Evolutionary conservation across 2,329 filamentous ascomycete species (phyloP), one percentile per base, ranked within the genome.

Genomic region (Colletotrichum cordylinicola): DNA sequence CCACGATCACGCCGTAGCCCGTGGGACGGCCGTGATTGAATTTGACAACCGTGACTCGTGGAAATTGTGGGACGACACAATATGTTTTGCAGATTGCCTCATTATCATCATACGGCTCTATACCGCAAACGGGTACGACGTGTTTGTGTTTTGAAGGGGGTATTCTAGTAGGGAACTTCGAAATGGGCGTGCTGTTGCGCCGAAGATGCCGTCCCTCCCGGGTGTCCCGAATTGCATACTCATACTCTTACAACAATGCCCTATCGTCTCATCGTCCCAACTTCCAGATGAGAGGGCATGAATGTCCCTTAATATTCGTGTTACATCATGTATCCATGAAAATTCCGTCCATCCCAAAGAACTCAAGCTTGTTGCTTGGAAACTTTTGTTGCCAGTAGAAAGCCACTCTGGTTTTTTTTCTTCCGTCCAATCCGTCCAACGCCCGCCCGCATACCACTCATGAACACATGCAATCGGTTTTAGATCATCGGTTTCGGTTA

Each of bases 401-500:
- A 16, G 6, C 43, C 43, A 52, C 43, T 52, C n/a, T 48, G 16
- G 39, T 48, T 9, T 31, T 27, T 37, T 37, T 33, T 2, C 24
- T 48, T 39, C 27, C 61, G 21, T 39, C 61, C 35, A 21, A 24
- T 64, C 18, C 35, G 2, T n/a, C 65, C 65, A 68, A 75, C 70
- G 33, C 52, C 69, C 31, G 18, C 24, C n/a, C 31, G 37, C 15
- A 15, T 29, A 15, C 18, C 35, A 61, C n/a, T 52, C 43, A 13
- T 52, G 0, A 65, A 39, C 4, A 58, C 12, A 35, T 55, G 8
- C 16, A 67, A 2, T 21, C 18, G 15, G 16, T 64, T 58, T 18
- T 4, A 10, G 39, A 61, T 70, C 80, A 86, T 72, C 88, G 85
- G 83, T 93, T 96, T 55, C 96, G 90, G 83, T 98, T 98, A 66